Evolutionary conservation across 768 basidiomycete species (phyloP).

Genomic region (Rhizopogon sp.): DNA sequence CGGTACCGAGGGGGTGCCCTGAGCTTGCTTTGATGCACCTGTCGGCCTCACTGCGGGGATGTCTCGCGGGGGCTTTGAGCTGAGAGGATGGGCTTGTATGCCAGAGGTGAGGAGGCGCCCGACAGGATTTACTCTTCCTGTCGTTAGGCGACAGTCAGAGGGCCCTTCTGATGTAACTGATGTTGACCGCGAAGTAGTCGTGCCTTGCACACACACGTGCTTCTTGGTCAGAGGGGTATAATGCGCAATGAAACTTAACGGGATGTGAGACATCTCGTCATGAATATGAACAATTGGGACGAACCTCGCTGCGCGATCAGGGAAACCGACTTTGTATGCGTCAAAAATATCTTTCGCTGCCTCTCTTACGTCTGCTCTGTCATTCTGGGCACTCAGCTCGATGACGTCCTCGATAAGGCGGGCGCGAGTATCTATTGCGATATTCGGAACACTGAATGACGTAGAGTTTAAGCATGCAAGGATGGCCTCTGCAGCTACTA

Average conservation of each 20-base stretch:
- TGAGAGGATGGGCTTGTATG: background rate
- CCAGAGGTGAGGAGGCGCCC: no score
- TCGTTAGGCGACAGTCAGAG: background rate
- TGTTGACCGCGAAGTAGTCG: background rate
- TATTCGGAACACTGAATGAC: constrained; percentile 66
- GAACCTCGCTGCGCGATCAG: constrained; percentile 62
- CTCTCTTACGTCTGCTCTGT: constrained; percentile 71
- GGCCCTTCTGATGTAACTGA: background rate
- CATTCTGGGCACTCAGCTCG: constrained; percentile 60
- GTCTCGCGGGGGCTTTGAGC: background rate
- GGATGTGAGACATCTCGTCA: constrained; percentile 4
- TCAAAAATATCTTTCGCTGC: constrained; percentile 67
- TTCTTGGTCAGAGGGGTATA: constrained; percentile 73
- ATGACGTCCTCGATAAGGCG: constrained; percentile 69
- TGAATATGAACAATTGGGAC: constrained; percentile 12
- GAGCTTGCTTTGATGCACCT: background rate
- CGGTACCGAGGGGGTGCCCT: background rate
- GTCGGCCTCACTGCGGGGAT: background rate
- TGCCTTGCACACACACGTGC: constrained; percentile 53
- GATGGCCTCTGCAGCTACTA: constrained; percentile 61
- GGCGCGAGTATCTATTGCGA: constrained; percentile 63
- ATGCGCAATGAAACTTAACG: constrained; percentile 60
- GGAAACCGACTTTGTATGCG: constrained; percentile 67
- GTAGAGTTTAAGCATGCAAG: constrained; percentile 59
- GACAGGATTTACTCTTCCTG: no score